These are phyloP conservation scores for Diaporthe ilicicola DNA, from an alignment of 2,329 filamentous ascomycete genomes.

Conservation along the genomic window DNA sequence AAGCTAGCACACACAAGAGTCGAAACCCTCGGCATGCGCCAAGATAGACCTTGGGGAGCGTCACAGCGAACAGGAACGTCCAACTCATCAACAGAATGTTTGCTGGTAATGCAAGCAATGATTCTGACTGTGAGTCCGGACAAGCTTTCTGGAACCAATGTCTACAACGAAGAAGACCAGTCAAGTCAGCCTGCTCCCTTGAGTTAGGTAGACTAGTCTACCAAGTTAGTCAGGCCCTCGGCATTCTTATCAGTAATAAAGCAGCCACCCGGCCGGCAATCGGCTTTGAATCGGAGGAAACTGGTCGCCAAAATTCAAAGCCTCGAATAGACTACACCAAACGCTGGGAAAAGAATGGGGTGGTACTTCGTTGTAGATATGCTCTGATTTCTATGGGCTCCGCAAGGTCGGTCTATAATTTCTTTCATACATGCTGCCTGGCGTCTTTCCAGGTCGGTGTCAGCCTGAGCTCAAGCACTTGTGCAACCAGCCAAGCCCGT, in stretches of 20 bases:
- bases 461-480: neutral
- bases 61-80: neutral
- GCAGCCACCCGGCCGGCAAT: conserved; percentile 15
- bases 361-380: neutral
- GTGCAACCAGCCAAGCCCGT: neutral
- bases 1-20: neutral
- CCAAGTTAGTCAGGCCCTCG: neutral
- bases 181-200: neutral
- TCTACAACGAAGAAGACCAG: neutral
- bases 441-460: neutral
- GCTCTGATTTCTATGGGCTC: neutral
- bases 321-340: neutral
- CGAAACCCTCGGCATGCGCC: neutral
- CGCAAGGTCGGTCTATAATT: neutral
- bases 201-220: no score
- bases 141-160: neutral
- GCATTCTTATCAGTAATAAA: conserved; percentile 13
- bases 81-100: neutral
- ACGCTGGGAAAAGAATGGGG: neutral
- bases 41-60: neutral
- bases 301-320: neutral
- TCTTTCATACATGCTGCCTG: neutral
- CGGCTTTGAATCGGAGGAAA: conserved; percentile 1
- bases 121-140: no score
- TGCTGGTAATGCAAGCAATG: neutral